A percentile compares a stretch with the other conserved stretches of the same genome.
Evolutionary conservation across 768 basidiomycete genomes (phyloP).

Genomic region (Russula olivacea): DNA sequence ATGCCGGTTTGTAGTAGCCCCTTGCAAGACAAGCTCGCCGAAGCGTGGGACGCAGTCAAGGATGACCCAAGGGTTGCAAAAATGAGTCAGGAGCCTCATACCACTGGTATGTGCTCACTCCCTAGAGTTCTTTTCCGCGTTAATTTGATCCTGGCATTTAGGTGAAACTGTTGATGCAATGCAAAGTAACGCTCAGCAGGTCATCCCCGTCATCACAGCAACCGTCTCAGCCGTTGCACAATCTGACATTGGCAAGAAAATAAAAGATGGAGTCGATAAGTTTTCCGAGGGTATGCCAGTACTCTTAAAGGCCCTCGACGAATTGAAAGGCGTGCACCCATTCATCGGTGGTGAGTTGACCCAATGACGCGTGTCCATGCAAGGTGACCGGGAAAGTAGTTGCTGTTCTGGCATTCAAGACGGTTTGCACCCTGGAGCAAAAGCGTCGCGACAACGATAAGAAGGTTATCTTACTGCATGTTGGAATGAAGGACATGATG

Average conservation of each 20-base stretch:
- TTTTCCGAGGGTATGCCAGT: constrained; percentile 29
- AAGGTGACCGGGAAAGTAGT: constrained; percentile 29
- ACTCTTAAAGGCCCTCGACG: constrained; percentile 30
- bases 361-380: background rate
- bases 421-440: constrained; percentile 44
- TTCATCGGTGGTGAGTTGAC: constrained; percentile 28
- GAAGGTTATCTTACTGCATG: constrained; percentile 41
- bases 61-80: background rate
- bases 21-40: background rate
- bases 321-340: constrained; percentile 29
- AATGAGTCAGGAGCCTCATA: background rate
- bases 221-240: background rate
- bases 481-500: constrained; percentile 50
- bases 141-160: background rate
- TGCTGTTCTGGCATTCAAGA: constrained; percentile 45
- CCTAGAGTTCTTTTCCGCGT: no score
- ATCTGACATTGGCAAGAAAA: background rate
- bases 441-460: constrained; percentile 47
- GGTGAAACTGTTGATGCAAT: background rate
- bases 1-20: background rate
- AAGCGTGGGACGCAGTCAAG: constrained; percentile 6
- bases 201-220: constrained; percentile 3
- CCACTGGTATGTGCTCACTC: background rate
- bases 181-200: background rate
- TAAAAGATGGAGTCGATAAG: constrained; percentile 26